These are phyloP conservation scores for Solidago caesia DNA, from an alignment of 129 eudicot species.

Conservation along the genomic window DNA sequence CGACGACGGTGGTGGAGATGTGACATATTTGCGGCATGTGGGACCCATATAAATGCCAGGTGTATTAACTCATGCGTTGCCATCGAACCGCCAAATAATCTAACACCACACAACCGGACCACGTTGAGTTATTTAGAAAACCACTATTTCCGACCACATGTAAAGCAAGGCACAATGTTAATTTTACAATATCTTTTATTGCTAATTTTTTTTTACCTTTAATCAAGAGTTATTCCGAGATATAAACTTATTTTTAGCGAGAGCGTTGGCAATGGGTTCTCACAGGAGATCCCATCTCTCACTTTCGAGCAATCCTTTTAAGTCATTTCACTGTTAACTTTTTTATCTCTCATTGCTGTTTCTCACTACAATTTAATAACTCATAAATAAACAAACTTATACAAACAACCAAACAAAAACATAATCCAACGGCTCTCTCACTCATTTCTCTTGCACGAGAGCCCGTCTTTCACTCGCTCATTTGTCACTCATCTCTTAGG, in stretches of 20 bases:
- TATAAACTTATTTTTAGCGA: neutral
- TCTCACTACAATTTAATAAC: too few species aligned
- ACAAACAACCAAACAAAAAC: too few species aligned
- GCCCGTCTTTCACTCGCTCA: too few species aligned
- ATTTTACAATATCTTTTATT: neutral
- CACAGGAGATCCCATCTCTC: too few species aligned
- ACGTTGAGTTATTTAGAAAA: slow-evolving; percentile 14
- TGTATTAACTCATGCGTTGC: neutral
- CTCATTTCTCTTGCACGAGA: too few species aligned
- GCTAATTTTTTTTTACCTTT: neutral
- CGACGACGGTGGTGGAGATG: slow-evolving; percentile 6
- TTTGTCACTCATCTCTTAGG: too few species aligned
- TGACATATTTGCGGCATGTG: slow-evolving; percentile 34
- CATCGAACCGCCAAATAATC: slow-evolving; percentile 28
- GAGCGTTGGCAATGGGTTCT: too few species aligned
- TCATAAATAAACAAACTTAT: too few species aligned
- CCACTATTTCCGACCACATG: slow-evolving; percentile 29
- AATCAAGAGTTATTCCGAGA: neutral
- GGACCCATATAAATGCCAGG: slow-evolving; percentile 21
- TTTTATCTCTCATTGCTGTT: too few species aligned
- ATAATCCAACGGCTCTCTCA: too few species aligned
- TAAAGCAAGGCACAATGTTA: slow-evolving; percentile 8
- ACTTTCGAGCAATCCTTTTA: too few species aligned
- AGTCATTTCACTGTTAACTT: too few species aligned
- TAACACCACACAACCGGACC: slow-evolving; percentile 14